Conservation (phyloP, 345 rosid genomes). For the Eucalyptus melliodora region DNA sequence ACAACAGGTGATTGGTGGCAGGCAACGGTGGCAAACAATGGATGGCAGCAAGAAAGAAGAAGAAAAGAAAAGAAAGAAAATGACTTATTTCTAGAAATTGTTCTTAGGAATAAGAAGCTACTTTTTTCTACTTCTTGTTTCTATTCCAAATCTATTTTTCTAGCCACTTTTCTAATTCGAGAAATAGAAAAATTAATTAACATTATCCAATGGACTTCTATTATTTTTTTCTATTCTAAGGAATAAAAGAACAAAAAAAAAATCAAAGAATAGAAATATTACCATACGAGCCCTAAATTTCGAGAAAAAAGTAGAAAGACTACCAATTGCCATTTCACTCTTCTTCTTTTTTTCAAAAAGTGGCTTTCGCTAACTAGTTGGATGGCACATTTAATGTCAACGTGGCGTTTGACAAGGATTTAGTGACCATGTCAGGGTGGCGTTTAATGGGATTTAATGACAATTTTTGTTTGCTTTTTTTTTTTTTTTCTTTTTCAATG, state of each 20-base stretch:
- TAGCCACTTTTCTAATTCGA: no score
- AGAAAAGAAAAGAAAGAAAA: no score
- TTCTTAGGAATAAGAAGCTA: fast-evolving
- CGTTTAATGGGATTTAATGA: neutral
- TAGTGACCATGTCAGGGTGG: neutral
- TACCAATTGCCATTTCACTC: neutral
- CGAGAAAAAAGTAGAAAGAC: neutral
- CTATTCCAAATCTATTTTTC: no score
- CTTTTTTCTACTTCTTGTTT: fast-evolving
- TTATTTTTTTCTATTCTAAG: fast-evolving
- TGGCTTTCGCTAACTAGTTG: neutral
- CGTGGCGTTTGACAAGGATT: neutral
- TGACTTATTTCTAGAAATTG: no score
- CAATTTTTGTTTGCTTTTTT: neutral
- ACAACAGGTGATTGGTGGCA: fast-evolving
- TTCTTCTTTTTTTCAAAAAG: neutral
- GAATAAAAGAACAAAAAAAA: no score
- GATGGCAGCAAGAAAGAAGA: fast-evolving
- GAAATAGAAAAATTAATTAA: no score
- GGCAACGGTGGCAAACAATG: fast-evolving
- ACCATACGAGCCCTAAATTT: neutral
- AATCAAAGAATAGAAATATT: no score
- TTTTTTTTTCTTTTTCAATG: no score
- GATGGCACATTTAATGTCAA: neutral
- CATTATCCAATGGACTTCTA: no score